Evolutionary conservation across 2,329 filamentous ascomycete species (phyloP).

Genomic region (Penicillium sp.): DNA sequence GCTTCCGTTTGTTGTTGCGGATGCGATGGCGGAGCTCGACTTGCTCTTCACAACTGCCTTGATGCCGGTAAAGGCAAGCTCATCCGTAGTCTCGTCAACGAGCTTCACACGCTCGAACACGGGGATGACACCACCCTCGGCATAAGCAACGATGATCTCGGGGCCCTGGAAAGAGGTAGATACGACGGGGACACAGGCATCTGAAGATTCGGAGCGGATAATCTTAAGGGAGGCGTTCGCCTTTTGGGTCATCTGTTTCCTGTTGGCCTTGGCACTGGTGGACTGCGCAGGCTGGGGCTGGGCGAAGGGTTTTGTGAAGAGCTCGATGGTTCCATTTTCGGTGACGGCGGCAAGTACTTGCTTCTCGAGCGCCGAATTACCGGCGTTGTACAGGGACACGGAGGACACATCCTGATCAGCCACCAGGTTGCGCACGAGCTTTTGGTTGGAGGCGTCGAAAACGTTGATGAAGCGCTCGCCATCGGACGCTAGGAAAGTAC

Average conservation of each 20-base stretch:
- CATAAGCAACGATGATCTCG: constrained; percentile 48
- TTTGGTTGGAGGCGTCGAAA: constrained; percentile 45
- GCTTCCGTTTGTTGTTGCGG: constrained; percentile 53
- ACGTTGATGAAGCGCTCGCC: constrained; percentile 52
- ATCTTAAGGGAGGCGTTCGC: constrained; percentile 47
- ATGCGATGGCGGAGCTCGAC: constrained; percentile 42
- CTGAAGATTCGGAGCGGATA: constrained; percentile 41
- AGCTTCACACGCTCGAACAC: constrained; percentile 51
- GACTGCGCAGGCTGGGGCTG: constrained; percentile 30
- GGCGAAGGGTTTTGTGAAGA: constrained; percentile 51
- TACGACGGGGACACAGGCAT: constrained; percentile 42
- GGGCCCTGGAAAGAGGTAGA: constrained; percentile 46
- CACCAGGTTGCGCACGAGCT: constrained; percentile 49
- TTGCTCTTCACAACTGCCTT: constrained; percentile 47
- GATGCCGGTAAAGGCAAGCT: constrained; percentile 44
- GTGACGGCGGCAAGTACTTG: constrained; percentile 49
- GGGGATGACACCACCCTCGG: constrained; percentile 50
- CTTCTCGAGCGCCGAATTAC: constrained; percentile 29
- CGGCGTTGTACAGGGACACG: constrained; percentile 35
- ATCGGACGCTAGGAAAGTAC: constrained; percentile 50
- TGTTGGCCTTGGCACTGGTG: constrained; percentile 44
- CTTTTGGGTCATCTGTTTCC: constrained; percentile 46
- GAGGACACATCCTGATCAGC: constrained; percentile 47
- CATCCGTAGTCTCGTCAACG: constrained; percentile 45
- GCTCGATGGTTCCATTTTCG: constrained; percentile 48